Evolutionary conservation across 2,329 filamentous ascomycete genomes (phyloP).

Genomic region (Fusarium xyrophilum): DNA sequence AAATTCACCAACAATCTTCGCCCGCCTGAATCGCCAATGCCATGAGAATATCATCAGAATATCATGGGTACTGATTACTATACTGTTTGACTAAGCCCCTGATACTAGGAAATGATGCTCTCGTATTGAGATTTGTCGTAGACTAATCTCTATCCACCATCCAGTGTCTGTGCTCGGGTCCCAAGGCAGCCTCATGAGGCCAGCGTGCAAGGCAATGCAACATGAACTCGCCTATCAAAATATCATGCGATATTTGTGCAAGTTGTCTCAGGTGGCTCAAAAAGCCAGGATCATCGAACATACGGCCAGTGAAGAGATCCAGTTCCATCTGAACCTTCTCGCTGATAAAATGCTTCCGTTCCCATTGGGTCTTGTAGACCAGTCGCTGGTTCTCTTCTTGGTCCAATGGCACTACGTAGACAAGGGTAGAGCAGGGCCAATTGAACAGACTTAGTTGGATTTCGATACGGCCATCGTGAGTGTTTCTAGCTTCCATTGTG

Average conservation of each 20-base stretch:
- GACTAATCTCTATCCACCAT: neutral
- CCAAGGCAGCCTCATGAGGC: neutral
- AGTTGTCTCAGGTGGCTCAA: neutral
- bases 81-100: too few relatives aligned
- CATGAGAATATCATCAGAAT: neutral
- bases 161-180: neutral
- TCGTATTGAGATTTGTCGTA: neutral
- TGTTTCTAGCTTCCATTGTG: neutral
- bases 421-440: neutral
- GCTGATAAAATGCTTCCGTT: neutral
- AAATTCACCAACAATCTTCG: neutral
- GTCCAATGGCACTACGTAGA: neutral
- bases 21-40: neutral
- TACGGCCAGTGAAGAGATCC: neutral
- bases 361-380: too few relatives aligned
- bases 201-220: neutral
- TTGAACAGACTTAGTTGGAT: neutral
- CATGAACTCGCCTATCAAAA: neutral
- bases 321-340: neutral
- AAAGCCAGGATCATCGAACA: neutral
- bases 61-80: too few relatives aligned
- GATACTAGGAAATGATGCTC: fast-evolving
- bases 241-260: neutral
- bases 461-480: neutral
- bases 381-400: neutral